Conservation (phyloP, 2,329 filamentous ascomycete genomes). For the Hypoxylon rubiginosum region DNA sequence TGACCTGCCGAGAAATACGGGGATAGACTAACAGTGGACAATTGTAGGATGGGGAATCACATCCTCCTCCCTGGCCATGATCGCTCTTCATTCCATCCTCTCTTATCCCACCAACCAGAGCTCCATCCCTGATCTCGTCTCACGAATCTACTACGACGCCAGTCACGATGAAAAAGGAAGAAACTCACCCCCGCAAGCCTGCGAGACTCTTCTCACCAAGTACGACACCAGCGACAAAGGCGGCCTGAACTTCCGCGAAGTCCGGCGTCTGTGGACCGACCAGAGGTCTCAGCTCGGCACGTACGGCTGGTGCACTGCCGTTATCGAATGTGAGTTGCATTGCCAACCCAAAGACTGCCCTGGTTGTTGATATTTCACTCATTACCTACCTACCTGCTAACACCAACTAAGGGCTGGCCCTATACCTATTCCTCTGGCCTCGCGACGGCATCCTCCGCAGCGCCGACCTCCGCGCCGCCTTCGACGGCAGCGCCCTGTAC, state of each 20-base stretch:
- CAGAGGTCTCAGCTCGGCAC: slow-evolving; percentile 4
- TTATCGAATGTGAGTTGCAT: slow-evolving; percentile 27
- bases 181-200: neutral
- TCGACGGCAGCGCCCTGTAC: slow-evolving; percentile 23
- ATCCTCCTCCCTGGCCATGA: slow-evolving; percentile 3
- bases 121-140: slow-evolving; percentile 5
- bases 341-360: neutral
- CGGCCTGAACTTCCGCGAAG: slow-evolving; percentile 13
- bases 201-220: slow-evolving; percentile 20
- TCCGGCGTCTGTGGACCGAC: slow-evolving; percentile 2
- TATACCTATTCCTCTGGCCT: slow-evolving; percentile 13
- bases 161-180: slow-evolving; percentile 6
- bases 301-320: neutral
- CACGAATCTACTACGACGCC: slow-evolving; percentile 16
- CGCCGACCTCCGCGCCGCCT: slow-evolving; percentile 20
- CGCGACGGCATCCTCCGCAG: slow-evolving; percentile 5
- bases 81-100: slow-evolving; percentile 11
- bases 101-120: slow-evolving; percentile 19
- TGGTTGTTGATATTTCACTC: neutral
- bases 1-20: too few species aligned
- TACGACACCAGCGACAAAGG: slow-evolving; percentile 12
- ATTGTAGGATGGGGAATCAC: slow-evolving; percentile 18
- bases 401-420: slow-evolving; percentile 6
- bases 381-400: neutral
- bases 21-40: neutral